A percentile compares a stretch with the other conserved stretches of the same genome.
Evolutionary conservation across 1,284 basidiomycete species (phyloP).

Genomic region (Tilletia indica): DNA sequence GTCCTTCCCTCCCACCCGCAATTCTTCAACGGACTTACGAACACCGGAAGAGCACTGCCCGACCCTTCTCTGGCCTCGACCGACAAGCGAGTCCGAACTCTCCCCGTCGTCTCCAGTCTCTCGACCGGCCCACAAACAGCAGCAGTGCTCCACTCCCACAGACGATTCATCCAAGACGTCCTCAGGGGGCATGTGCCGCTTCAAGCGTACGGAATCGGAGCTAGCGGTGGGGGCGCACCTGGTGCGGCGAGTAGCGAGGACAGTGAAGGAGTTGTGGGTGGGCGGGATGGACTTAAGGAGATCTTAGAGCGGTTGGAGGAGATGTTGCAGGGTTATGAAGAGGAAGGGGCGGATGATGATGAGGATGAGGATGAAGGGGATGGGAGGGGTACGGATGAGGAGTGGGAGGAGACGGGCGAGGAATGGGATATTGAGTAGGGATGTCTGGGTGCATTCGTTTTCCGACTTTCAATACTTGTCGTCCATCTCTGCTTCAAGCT

Average conservation of each 20-base stretch:
- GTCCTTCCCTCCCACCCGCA: slow-evolving; percentile 33
- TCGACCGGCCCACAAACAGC: slow-evolving; percentile 34
- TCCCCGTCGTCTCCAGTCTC: slow-evolving; percentile 39
- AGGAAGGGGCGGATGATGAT: slow-evolving; percentile 16
- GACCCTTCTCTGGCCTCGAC: not conserved
- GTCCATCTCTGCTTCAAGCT: not conserved
- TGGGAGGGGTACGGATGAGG: slow-evolving; percentile 42
- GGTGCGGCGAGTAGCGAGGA: slow-evolving; percentile 26
- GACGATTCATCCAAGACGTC: slow-evolving; percentile 30
- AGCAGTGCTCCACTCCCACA: slow-evolving; percentile 29
- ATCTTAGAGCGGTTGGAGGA: slow-evolving; percentile 44
- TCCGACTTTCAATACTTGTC: no score
- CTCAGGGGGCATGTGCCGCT: slow-evolving; percentile 40
- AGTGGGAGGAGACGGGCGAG: slow-evolving; percentile 28
- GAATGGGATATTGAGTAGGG: not conserved
- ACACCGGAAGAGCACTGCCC: slow-evolving; percentile 23
- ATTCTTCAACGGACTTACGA: slow-evolving; percentile 33
- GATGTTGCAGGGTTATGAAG: slow-evolving; percentile 40
- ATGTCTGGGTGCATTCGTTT: no score
- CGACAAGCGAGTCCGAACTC: slow-evolving; percentile 21
- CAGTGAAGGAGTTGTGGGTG: slow-evolving; percentile 29
- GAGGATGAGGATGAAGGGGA: slow-evolving; percentile 34
- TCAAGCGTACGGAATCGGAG: slow-evolving; percentile 36
- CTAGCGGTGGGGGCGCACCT: not conserved
- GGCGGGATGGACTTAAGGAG: slow-evolving; percentile 44